Evolutionary conservation across 202 grass and related monocot genomes (phyloP), one percentile per base, ranked within the genome.

Genomic region (Bolboschoenoplectus hybrid): DNA sequence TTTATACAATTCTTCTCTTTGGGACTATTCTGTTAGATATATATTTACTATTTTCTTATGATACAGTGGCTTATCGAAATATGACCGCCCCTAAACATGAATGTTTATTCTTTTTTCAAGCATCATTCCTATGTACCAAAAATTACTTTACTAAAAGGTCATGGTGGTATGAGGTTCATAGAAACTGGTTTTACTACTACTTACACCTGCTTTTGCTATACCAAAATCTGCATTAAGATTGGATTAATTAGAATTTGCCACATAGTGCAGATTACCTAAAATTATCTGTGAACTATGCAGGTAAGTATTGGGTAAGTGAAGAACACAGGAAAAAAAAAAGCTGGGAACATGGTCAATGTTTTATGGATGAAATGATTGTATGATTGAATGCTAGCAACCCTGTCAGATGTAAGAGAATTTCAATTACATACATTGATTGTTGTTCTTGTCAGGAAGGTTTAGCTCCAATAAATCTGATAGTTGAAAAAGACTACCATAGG

Each of bases 391-490:
- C 47, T 68, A 73, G 69, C n/a, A 49, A 40, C n/a, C 43, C 43
- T 49, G 17, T 52, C 20, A 14, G 10, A 50, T 35, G 26, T 75
- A 5, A 26, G 71, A 51, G 46, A 75, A 53, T 53, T 51, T 14
- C 4, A 50, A 52, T 52, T 52, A 75, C 20, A 32, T 74, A 51
- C 13, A 58, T 39, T 40, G 34, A 71, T 10, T 69, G 17, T 46
- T 40, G 13, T 87, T 19, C 51, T 72, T 81, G 87, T 49, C 91
- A 98, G 96, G 93, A 98, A 91, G 96, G 96, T 85, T 90, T 95
- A 88, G 90, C 96, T 38, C 96, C 93, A 35, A 94, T 98, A 89
- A 91, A 98, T 87, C 89, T 98, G 80, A 90, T 98, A 78, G 91
- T 98, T 86, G 93, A 95, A 94, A 87, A 90, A 71, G 87, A 92